Base-by-base conservation (phyloP, 306 rosid genomes). In the Parietaria judaica region DNA sequence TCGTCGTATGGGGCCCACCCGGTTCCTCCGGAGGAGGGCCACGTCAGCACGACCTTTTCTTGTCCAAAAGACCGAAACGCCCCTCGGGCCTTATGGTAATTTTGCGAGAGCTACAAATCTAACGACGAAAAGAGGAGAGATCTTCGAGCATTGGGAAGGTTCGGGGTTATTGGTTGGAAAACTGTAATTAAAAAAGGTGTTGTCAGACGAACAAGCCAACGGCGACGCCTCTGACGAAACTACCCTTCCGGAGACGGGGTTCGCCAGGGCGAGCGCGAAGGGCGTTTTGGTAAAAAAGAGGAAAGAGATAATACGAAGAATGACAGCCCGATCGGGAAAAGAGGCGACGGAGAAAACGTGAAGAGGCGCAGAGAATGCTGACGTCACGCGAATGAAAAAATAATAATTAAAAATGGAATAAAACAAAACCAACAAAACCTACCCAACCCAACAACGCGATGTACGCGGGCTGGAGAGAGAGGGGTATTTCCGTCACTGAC, bases 261-360 rank as follows among this genome's bases (percentile, higher is more conserved):
- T n/a, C 7, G 16, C 3, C 10, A 12, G 15, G 54, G 44, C 9
- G 45, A 4, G 53, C 6, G 35, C 37, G 4, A 70, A 70, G 79
- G 86, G 80, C 56, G 36, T 66, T 61, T 75, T 50, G 15, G 88
- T 79, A 74, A 74, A 72, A 69, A 36, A 56, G 52, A 4, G 0
- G 23, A 1, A 8, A 37, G 63, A 23, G 31, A 6, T 13, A 53
- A 7, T 14, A 60, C 36, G 54, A 60, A 10, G 69, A 76, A 60
- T 13, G 78, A 55, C 66, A 58, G 66, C 51, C 31, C 49, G 67
- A 68, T 72, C 67, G 65, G 47, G 63, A 51, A 64, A 65, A 73
- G 70, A 64, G 72, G 83, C 75, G 54, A 71, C 8, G 55, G 59
- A 55, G 81, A 70, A 74, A 80, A 76, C 83, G 80, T 56, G 73